phyloP scores from a whole-genome alignment of 345 rosid species.

The Bruguiera sexangula region DNA sequence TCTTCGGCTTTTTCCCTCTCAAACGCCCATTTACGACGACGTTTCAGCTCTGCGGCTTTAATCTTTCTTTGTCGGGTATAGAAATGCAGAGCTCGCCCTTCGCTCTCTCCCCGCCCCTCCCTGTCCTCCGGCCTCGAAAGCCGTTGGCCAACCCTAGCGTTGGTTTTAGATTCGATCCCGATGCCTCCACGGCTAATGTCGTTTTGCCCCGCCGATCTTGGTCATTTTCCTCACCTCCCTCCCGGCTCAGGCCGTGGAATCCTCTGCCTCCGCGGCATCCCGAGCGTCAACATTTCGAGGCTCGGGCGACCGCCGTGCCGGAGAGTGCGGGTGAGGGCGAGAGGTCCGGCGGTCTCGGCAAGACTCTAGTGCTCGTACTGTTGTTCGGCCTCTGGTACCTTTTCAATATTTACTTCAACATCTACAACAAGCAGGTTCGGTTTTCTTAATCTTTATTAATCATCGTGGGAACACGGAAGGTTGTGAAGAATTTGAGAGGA shows the following conservation, averaged over 20 bases:
- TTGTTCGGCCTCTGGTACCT: conserved; percentile 84
- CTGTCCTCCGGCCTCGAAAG: conserved; percentile 14
- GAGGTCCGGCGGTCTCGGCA: conserved; percentile 32
- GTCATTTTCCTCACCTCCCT: conserved; percentile 35
- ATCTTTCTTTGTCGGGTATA: conserved; percentile 25
- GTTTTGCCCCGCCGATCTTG: conserved; percentile 66
- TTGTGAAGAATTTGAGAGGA: background rate
- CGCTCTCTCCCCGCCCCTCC: conserved; percentile 36
- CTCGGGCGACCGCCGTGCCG: conserved; percentile 56
- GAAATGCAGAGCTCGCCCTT: conserved; percentile 68
- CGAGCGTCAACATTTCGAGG: conserved; percentile 32
- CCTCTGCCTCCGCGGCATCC: conserved; percentile 37
- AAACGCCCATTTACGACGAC: too few species aligned
- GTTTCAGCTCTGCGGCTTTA: too few species aligned
- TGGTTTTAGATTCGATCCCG: conserved; percentile 33
- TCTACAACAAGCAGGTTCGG: conserved; percentile 93
- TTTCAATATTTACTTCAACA: conserved; percentile 98
- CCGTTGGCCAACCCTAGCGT: conserved; percentile 1
- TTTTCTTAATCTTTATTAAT: background rate
- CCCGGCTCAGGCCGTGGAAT: conserved; percentile 58
- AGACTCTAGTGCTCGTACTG: conserved; percentile 66
- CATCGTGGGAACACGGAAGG: background rate
- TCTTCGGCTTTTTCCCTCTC: too few species aligned
- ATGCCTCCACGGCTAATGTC: conserved; percentile 33
- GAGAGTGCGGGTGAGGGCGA: conserved; percentile 57